Evolutionary conservation across 23 red algal genomes (phyloP), one percentile per base, ranked within the genome.

Genomic region (Gracilaria vermiculophylla): DNA sequence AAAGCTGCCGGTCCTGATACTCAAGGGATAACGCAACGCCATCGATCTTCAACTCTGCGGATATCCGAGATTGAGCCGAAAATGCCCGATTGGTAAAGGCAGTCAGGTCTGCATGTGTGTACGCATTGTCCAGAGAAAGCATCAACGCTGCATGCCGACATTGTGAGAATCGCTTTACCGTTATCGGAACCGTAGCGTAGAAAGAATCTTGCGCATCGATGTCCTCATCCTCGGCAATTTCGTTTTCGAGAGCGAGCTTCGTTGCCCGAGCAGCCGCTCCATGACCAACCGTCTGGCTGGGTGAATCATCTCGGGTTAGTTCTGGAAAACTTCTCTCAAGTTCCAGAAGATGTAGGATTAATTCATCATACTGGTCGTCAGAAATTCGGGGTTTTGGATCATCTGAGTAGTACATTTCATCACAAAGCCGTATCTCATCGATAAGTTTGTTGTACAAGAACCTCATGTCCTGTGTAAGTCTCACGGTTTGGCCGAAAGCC

Each of bases 311-410:
- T 32, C 43, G n/a, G 24, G 91, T 80, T 67, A 89, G 76, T 69
- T 86, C 94, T 35, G 94, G 94, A 39, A 73, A 77, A 25, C 53
- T 37, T 13, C 81, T 69, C 31, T 96, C 86, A 9, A 91, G 48
- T 80, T 88, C 82, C 21, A 80, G 52, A 33, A 96, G 42, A 42
- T 88, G 67, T 42, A 81, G 69, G 17, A 96, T 20, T 37, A 96
- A 69, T 62, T 78, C 81, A 83, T 96, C 94, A 69, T 96, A 96
- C 87, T 83, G 69, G 72, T 87, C 78, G 43, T 96, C 94, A 34
- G 77, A 47, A 17, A 96, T 73, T 5, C 81, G 69, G 10, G 93
- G 93, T 62, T 82, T 61, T 43, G 85, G 85, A 20, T 64, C 41
- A 58, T 91, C 94, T 11, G 62, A 32, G 44, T 96, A 96, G 49